Conservation (phyloP, 208 protist species). For the Leishmania tropica region DNA sequence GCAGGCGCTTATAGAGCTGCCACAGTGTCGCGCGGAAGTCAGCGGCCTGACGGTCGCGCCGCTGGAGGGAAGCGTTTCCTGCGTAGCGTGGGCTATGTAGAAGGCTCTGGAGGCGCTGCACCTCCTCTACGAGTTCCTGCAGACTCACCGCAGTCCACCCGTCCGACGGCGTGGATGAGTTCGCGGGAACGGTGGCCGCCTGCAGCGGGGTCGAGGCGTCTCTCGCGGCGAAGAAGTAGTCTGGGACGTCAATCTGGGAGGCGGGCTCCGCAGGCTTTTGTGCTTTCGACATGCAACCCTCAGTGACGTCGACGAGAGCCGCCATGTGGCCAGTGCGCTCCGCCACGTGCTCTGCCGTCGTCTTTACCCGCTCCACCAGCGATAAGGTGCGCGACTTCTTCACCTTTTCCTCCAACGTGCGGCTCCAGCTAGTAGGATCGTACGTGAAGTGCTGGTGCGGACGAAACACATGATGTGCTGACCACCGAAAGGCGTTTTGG, state of each 20-base stretch:
- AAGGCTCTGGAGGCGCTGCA: conserved; percentile 29
- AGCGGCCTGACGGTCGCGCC: conserved; percentile 17
- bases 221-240: conserved; percentile 16
- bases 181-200: not conserved
- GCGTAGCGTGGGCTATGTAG: conserved; percentile 40
- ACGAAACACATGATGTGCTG: conserved; percentile 56
- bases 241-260: not conserved
- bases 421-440: conserved; percentile 80
- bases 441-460: conserved; percentile 88
- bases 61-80: conserved; percentile 31
- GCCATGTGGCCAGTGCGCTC: conserved; percentile 21
- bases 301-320: not conserved
- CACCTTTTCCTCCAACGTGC: conserved; percentile 48
- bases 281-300: not conserved
- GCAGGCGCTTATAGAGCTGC: conserved; percentile 48
- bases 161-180: not conserved
- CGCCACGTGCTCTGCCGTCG: conserved; percentile 37
- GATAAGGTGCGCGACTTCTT: conserved; percentile 40
- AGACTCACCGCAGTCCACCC: conserved; percentile 26
- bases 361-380: conserved; percentile 53
- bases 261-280: not conserved
- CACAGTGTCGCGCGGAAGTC: conserved; percentile 30
- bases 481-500: conserved; percentile 80
- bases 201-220: not conserved
- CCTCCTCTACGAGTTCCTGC: conserved; percentile 50